Evolutionary conservation across 129 eudicot genomes (phyloP).

Genomic region (carrot (Daucus carota)): DH1_v3.0 NC_030388.2:11174001-11174500

Average conservation of each 20-base stretch:
- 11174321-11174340: background rate
- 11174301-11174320: background rate
- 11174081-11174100: background rate
- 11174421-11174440: background rate
- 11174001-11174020: background rate
- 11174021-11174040: background rate
- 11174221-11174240: constrained; percentile 83
- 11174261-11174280: constrained; percentile 79
- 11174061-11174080: background rate
- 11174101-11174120: background rate
- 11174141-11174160: background rate
- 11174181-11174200: background rate
- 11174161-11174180: background rate
- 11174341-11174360: background rate
- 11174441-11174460: constrained; percentile 98
- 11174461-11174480: constrained; percentile 99
- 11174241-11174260: constrained; percentile 81
- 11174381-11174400: background rate
- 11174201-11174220: constrained; percentile 42
- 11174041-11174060: background rate
- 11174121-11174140: background rate
- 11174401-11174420: background rate
- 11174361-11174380: background rate
- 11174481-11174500: constrained; percentile 90
- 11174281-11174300: background rate